These are phyloP conservation scores for Porphyridium purpureum DNA, from an alignment of 23 red algal genomes.

Conservation along the genomic window DNA sequence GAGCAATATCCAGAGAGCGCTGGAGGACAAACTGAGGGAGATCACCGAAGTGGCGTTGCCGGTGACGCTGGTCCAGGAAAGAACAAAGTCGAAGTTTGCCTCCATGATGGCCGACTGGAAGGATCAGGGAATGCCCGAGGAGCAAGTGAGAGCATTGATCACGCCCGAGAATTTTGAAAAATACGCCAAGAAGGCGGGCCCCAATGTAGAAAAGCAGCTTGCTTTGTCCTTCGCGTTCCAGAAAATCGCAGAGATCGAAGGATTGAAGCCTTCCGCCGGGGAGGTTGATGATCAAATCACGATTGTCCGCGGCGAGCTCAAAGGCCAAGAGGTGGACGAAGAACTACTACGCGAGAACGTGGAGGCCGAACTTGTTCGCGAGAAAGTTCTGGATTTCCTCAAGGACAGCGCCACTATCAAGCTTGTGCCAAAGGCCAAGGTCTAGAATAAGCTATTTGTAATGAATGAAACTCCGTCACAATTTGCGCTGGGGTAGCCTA, in stretches of 20 bases:
- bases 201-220: slow-evolving; percentile 53
- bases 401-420: slow-evolving; percentile 37
- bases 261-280: slow-evolving; percentile 11
- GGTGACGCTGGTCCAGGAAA: slow-evolving; percentile 68
- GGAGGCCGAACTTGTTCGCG: slow-evolving; percentile 36
- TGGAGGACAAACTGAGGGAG: slow-evolving; percentile 51
- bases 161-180: slow-evolving; percentile 87
- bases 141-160: slow-evolving; percentile 73
- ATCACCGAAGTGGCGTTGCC: slow-evolving; percentile 86
- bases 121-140: slow-evolving; percentile 63
- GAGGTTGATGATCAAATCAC: slow-evolving; percentile 51
- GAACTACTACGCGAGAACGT: slow-evolving; percentile 37
- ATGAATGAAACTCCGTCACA: no score
- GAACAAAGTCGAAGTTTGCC: slow-evolving; percentile 77
- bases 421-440: not conserved
- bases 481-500: no score
- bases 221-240: slow-evolving; percentile 61
- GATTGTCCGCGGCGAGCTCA: slow-evolving; percentile 30
- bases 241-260: slow-evolving; percentile 61
- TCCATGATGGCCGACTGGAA: slow-evolving; percentile 65
- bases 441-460: no score
- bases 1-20: slow-evolving; percentile 36
- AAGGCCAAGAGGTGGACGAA: slow-evolving; percentile 43
- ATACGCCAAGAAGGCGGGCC: slow-evolving; percentile 53
- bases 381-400: slow-evolving; percentile 33